Conservation (phyloP, 345 rosid genomes). For the Ricinus communis region DNA sequence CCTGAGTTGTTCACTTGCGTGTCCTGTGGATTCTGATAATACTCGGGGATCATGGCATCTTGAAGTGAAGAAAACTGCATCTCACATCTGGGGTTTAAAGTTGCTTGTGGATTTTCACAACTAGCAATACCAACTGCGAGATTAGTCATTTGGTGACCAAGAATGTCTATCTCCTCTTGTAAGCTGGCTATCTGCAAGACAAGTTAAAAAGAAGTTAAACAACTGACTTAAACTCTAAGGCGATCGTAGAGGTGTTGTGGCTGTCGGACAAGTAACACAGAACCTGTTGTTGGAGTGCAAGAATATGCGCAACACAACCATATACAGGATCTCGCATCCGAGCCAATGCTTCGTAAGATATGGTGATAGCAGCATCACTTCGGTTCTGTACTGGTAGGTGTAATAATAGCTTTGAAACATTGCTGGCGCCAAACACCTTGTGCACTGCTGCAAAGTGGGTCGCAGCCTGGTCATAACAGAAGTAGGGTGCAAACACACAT, state of each 20-base stretch:
- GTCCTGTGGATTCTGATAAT: conserved; percentile 38
- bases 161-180: conserved; percentile 55
- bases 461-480: conserved; percentile 63
- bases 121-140: conserved; percentile 28
- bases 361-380: conserved; percentile 60
- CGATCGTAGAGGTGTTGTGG: not conserved
- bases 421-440: conserved; percentile 80
- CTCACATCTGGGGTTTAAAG: conserved; percentile 19
- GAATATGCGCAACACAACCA: conserved; percentile 68
- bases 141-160: conserved; percentile 52
- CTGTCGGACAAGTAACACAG: not conserved
- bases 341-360: conserved; percentile 69
- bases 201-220: conserved; percentile 4
- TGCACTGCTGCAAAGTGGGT: conserved; percentile 72
- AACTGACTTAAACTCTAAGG: conserved; percentile 1
- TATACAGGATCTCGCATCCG: conserved; percentile 57
- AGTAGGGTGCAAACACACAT: conserved; percentile 75
- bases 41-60: conserved; percentile 33
- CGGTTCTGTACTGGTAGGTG: conserved; percentile 52
- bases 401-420: conserved; percentile 59
- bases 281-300: conserved; percentile 75
- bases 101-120: conserved; percentile 25
- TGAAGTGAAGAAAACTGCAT: conserved; percentile 26
- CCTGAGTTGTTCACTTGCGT: conserved; percentile 28
- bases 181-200: conserved; percentile 57